Evolutionary conservation across 2,329 filamentous ascomycete species (phyloP), one percentile per base, ranked within the genome.

Genomic region (Aspergillus sp.): DNA sequence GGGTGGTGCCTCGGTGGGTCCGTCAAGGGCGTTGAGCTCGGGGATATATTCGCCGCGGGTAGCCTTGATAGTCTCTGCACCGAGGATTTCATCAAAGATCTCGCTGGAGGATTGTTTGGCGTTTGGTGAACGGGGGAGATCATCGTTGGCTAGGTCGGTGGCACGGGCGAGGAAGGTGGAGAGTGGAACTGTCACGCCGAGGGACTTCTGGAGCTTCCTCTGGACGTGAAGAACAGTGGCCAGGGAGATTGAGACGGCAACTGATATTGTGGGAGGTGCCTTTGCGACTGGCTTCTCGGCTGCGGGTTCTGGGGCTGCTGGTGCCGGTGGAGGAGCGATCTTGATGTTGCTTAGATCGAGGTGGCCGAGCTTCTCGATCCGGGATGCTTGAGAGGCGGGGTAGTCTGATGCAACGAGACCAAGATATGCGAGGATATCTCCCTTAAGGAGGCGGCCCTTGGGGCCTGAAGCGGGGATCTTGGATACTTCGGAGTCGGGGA

Each of bases 321-420:
- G 62, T 21, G 71, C 65, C 23, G 71, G 70, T 4, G 54, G 39
- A 15, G 77, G 67, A n/a, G 75, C 66, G 58, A 93, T 79, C 81
- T 96, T 96, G 80, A 98, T 93, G 80, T 98, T 96, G 80, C 90
- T 95, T 23, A 99, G 86, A 73, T 99, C 93, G 53, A 99, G 86
- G 74, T 96, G 91, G 43, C 85, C 80, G 49, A 95, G 85, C 75
- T 91, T 88, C 59, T 85, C 81, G 70, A 96, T 88, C 52, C 86
- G 87, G 57, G 84, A 80, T 55, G 90, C 89, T 66, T 92, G 83
- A 60, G 86, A 81, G 21, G 85, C 82, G 2, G 93, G 90, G 65
- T 90, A 89, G 58, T 87, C 82, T 62, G 87, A 80, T 59, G 88
- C 81, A 69, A 97, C 91, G 66, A 83, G 81, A 62, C 95, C 95